Percentiles rank a stretch among this genome's conserved stretches.
These are phyloP conservation scores for Cryomyces antarcticus DNA, from an alignment of 495 filamentous ascomycete species.

Conservation along the genomic window DNA sequence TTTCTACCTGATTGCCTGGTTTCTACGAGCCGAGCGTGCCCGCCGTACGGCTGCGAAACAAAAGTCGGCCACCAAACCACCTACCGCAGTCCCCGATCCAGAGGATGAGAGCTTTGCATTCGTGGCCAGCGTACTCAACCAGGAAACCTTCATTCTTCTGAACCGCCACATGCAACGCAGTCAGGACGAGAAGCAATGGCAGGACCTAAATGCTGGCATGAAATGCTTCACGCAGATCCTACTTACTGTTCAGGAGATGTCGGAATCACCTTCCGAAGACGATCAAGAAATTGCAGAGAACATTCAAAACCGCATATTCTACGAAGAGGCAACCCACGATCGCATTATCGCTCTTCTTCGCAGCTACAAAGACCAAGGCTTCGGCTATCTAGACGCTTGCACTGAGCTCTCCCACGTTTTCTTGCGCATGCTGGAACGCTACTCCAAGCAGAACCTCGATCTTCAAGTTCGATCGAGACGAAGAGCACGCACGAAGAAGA, in stretches of 20 bases:
- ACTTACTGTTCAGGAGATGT: conserved; percentile 91
- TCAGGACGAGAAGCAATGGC: conserved; percentile 69
- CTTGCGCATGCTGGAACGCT: conserved; percentile 75
- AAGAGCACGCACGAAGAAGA: conserved; percentile 47
- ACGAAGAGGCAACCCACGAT: conserved; percentile 89
- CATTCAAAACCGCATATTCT: conserved; percentile 88
- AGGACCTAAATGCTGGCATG: conserved; percentile 70
- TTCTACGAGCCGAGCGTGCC: conserved; percentile 69
- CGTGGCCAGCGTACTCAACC: conserved; percentile 73
- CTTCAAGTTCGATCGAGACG: conserved; percentile 73
- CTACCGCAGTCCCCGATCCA: conserved; percentile 11
- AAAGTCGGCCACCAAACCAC: conserved; percentile 4
- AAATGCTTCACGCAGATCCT: conserved; percentile 73
- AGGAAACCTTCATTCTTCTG: conserved; percentile 76
- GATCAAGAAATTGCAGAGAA: conserved; percentile 98
- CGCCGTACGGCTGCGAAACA: conserved; percentile 39
- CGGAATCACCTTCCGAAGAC: conserved; percentile 62
- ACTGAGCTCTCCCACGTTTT: conserved; percentile 88
- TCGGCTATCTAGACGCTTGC: conserved; percentile 78
- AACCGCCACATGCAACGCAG: conserved; percentile 63
- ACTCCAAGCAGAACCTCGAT: conserved; percentile 84
- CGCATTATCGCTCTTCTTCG: conserved; percentile 56
- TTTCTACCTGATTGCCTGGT: conserved; percentile 89
- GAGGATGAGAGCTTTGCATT: conserved; percentile 67
- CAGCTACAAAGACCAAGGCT: conserved; percentile 79